Conservation (phyloP, 1,284 basidiomycete genomes). For the Boletus sp. region DNA sequence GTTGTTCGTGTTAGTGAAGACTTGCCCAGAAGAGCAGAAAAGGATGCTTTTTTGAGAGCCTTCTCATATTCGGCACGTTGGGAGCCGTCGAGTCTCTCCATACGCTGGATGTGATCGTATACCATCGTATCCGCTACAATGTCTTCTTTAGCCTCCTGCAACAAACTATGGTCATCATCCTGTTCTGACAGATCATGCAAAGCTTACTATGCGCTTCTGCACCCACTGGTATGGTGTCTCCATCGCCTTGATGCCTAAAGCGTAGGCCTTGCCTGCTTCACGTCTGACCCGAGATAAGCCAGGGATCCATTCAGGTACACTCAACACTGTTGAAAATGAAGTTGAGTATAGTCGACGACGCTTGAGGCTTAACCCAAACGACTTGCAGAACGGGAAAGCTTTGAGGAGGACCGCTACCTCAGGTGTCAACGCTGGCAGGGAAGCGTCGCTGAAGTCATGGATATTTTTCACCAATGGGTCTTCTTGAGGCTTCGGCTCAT, state of each 20-base stretch:
- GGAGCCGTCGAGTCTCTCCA: conserved; percentile 6
- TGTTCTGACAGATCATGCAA: too few species aligned
- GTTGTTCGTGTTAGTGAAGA: background rate
- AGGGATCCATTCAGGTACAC: conserved; percentile 19
- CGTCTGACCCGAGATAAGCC: background rate
- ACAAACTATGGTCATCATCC: too few species aligned
- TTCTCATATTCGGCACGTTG: background rate
- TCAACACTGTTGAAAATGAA: conserved; percentile 6
- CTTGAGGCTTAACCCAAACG: background rate
- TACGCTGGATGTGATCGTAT: conserved; percentile 14
- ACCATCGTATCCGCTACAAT: conserved; percentile 7
- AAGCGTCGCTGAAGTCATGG: background rate
- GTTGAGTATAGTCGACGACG: background rate
- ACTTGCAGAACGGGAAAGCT: conserved; percentile 19
- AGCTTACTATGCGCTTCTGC: conserved; percentile 11
- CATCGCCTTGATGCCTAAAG: background rate
- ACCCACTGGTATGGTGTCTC: conserved; percentile 18
- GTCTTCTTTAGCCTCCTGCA: background rate
- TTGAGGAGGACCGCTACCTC: conserved; percentile 7
- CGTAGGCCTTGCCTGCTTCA: background rate
- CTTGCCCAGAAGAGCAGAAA: conserved; percentile 13
- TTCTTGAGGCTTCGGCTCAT: background rate
- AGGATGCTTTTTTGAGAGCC: conserved; percentile 10
- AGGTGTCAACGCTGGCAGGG: background rate
- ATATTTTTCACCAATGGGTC: background rate